A percentile compares a stretch with the other conserved stretches of the same genome.
Evolutionary conservation across 2,329 filamentous ascomycete genomes (phyloP).

Genomic region (Fusarium newnesense): DNA sequence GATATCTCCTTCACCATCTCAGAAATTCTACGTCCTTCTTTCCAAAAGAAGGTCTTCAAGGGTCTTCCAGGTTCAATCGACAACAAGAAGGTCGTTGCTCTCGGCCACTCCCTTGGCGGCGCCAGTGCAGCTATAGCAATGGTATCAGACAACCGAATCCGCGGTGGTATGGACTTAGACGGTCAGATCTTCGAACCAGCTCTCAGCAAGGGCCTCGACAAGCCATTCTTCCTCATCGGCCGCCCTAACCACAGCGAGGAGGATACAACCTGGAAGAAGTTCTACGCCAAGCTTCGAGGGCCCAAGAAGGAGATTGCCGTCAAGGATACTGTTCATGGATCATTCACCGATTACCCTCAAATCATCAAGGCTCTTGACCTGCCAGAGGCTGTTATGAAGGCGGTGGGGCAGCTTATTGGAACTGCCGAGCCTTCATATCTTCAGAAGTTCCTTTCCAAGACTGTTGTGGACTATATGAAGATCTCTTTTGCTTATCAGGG

Average conservation of each 20-base stretch:
- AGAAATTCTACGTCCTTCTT: conserved; percentile 41
- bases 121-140: conserved; percentile 50
- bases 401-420: conserved; percentile 7
- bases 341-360: conserved; percentile 47
- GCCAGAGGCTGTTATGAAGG: conserved; percentile 10
- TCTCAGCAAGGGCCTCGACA: conserved; percentile 41
- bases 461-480: conserved; percentile 37
- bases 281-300: conserved; percentile 44
- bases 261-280: conserved; percentile 47
- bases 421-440: conserved; percentile 21
- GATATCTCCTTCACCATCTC: conserved; percentile 53
- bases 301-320: conserved; percentile 41
- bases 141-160: conserved; percentile 47
- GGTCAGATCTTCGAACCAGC: conserved; percentile 49
- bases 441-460: conserved; percentile 34
- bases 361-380: conserved; percentile 41
- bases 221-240: conserved; percentile 48
- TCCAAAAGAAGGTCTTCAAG: conserved; percentile 27
- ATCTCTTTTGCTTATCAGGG: not conserved
- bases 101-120: conserved; percentile 55
- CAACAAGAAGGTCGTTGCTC: conserved; percentile 46
- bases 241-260: conserved; percentile 43
- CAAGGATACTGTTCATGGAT: conserved; percentile 43
- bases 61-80: conserved; percentile 42
- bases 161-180: conserved; percentile 54